Evolutionary conservation across 2,329 filamentous ascomycete genomes (phyloP), one percentile per base, ranked within the genome.

Genomic region (Pezicula carpinea): DNA sequence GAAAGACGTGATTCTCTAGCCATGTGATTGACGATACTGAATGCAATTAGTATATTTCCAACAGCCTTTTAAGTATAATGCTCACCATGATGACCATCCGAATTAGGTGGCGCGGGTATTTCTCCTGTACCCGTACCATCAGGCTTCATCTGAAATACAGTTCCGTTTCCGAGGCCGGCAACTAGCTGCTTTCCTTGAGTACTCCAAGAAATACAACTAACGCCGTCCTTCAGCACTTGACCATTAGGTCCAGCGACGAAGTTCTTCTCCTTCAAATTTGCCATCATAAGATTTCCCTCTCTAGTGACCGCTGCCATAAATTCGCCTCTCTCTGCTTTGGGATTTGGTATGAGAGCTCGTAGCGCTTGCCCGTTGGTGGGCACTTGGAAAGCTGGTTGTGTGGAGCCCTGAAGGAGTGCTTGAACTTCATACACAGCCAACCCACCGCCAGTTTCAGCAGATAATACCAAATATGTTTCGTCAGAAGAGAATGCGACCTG

Each of bases 401-500:
- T 80, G 47, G 77, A 79, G 44, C 83, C 82, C 57, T 82, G 76
- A 39, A 83, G 69, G 17, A 96, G 70, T 36, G 75, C 73, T 47
- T 85, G 73, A 1, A 88, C 83, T 46, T 91, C 82, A 61, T 95
- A 97, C 3, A 95, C 85, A 4, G 87, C 85, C 51, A 99, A 70
- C 4, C 90, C 89, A 29, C 89, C 87, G 10, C 87, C 87, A 46
- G 78, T 74, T 66, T 96, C 88, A 3, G 89, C 88, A 10, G 89
- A 89, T 21, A 96, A 73, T 31, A 96, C 79, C 50, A 99, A 72
- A 57, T 86, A 89, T 57, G 81, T 82, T 63, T 96, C 95, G 59
- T 95, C 88, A n/a, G 88, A 80, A 1, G 89, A 92, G 65, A 99
- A 99, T 14, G 85, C 83, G 17, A 99, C 75, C 65, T 99, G 93